Conservation (phyloP, 2,329 filamentous ascomycete species). For the Alternaria conjuncta region DNA sequence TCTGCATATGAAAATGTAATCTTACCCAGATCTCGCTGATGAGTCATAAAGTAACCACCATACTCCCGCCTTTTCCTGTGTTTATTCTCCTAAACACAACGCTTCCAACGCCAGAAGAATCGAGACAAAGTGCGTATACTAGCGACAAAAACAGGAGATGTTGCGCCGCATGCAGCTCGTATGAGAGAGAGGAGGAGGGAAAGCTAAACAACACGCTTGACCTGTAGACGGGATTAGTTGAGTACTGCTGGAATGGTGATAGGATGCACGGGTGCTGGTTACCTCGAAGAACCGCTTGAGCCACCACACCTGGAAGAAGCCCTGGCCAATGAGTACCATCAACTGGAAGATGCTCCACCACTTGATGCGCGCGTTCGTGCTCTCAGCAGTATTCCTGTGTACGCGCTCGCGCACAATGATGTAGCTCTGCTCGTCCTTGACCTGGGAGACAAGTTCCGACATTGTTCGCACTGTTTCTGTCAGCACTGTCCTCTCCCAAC, state of each 20-base stretch:
- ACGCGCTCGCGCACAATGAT: conserved; percentile 94
- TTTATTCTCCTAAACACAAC: conserved; percentile 5
- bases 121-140: conserved; percentile 1
- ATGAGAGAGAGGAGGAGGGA: not conserved
- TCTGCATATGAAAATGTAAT: conserved; percentile 2
- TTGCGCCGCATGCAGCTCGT: not conserved
- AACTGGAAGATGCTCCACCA: conserved; percentile 99
- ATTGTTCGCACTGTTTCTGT: conserved; percentile 72
- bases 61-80: conserved; percentile 17
- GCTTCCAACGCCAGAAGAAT: conserved; percentile 28
- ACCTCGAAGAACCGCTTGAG: conserved; percentile 97
- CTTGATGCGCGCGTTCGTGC: conserved; percentile 96
- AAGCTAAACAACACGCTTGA: conserved; percentile 43
- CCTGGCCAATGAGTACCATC: conserved; percentile 84
- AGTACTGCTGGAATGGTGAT: not conserved
- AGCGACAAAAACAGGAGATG: not conserved
- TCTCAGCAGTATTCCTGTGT: conserved; percentile 98
- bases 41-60: conserved; percentile 2
- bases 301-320: conserved; percentile 99
- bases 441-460: conserved; percentile 83
- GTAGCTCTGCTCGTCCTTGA: conserved; percentile 98
- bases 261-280: conserved; percentile 12
- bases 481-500: conserved; percentile 5
- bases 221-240: conserved; percentile 24
- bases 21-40: conserved; percentile 1